Evolutionary conservation across 2,329 filamentous ascomycete genomes (phyloP).

Genomic region (Epichloe sibirici): DNA sequence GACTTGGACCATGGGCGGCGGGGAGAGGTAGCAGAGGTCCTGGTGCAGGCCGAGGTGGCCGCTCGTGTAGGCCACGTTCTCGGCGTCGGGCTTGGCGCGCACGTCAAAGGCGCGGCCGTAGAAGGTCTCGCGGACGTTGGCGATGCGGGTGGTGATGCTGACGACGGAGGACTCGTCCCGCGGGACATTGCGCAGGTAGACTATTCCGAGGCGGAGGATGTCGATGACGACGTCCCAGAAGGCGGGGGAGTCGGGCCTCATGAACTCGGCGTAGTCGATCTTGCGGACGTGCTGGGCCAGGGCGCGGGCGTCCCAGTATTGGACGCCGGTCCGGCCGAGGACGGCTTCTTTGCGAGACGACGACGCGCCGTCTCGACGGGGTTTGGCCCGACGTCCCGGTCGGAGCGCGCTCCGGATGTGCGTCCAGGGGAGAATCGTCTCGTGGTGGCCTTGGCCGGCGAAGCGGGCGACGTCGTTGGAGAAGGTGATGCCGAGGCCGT

Average conservation of each 20-base stretch:
- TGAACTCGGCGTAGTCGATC: slow-evolving; percentile 61
- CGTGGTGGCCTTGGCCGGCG: slow-evolving; percentile 17
- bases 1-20: slow-evolving; percentile 72
- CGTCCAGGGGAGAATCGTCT: slow-evolving; percentile 21
- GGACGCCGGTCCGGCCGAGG: slow-evolving; percentile 20
- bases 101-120: slow-evolving; percentile 92
- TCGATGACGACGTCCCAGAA: slow-evolving; percentile 51
- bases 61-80: slow-evolving; percentile 86
- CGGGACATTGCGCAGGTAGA: slow-evolving; percentile 68
- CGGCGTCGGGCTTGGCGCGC: slow-evolving; percentile 64
- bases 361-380: slow-evolving; percentile 7
- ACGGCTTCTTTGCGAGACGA: slow-evolving; percentile 16
- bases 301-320: slow-evolving; percentile 28
- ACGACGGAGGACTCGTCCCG: slow-evolving; percentile 52
- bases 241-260: slow-evolving; percentile 38
- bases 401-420: slow-evolving; percentile 23
- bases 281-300: slow-evolving; percentile 35
- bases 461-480: slow-evolving; percentile 28
- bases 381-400: not conserved
- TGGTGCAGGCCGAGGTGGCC: slow-evolving; percentile 79
- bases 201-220: slow-evolving; percentile 55
- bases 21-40: slow-evolving; percentile 77
- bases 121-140: slow-evolving; percentile 72
- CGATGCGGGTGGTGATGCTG: slow-evolving; percentile 59
- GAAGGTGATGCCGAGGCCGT: slow-evolving; percentile 49